Evolutionary conservation across 164 flowering plant species (phyloP).

Genomic region (Litsea cubeba): DNA sequence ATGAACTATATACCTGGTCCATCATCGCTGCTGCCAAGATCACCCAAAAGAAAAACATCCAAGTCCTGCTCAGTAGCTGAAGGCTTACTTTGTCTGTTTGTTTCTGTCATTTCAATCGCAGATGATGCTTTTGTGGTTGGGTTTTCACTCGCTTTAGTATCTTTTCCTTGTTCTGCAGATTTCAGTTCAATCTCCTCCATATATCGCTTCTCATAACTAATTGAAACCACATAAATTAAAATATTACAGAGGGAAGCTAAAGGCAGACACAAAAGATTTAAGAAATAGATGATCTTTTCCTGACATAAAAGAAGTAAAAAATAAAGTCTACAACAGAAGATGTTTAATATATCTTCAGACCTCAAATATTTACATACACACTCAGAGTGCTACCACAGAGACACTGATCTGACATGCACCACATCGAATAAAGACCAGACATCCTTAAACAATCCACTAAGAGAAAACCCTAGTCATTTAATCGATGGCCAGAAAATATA

Average conservation of each 20-base stretch:
- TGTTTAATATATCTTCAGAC: background rate
- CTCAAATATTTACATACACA: background rate
- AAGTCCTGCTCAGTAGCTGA: slow-evolving; percentile 77
- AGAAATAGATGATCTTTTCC: background rate
- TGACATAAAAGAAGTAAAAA: background rate
- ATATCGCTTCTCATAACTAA: slow-evolving; percentile 68
- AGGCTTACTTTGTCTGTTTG: slow-evolving; percentile 28
- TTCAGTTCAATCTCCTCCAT: slow-evolving; percentile 47
- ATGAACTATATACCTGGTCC: slow-evolving; percentile 49
- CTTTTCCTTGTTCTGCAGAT: slow-evolving; percentile 39
- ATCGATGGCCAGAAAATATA: background rate
- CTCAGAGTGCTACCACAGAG: background rate
- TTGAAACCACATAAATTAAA: slow-evolving; percentile 2
- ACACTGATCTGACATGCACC: background rate
- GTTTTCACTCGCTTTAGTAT: slow-evolving; percentile 23
- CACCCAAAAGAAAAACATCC: slow-evolving; percentile 93
- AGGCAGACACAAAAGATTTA: background rate
- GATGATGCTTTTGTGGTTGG: slow-evolving; percentile 27
- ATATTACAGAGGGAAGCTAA: background rate
- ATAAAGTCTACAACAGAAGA: background rate
- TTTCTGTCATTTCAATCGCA: slow-evolving; percentile 27
- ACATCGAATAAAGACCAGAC: no score
- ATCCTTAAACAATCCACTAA: background rate
- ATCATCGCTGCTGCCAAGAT: slow-evolving; percentile 87
- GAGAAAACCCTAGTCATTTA: background rate